Percentiles rank a stretch among this genome's conserved stretches.
These are phyloP conservation scores for Xanthoparmelia taractica DNA, from an alignment of 495 filamentous ascomycete genomes.

Conservation along the genomic window DNA sequence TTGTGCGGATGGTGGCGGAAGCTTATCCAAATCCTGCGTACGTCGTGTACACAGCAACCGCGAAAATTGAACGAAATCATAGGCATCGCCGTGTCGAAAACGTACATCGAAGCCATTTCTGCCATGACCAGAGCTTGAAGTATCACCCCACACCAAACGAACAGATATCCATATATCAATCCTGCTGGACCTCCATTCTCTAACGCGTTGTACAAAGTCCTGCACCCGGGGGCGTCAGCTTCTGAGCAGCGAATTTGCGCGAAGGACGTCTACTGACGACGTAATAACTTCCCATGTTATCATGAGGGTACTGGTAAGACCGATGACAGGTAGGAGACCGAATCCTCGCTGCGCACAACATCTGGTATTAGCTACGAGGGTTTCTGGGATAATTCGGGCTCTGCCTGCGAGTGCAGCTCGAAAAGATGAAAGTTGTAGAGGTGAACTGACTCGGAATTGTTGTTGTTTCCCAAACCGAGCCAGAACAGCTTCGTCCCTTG, in stretches of 20 bases:
- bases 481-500: slow-evolving; percentile 4
- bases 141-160: slow-evolving; percentile 38
- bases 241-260: not conserved
- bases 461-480: slow-evolving; percentile 20
- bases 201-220: slow-evolving; percentile 13
- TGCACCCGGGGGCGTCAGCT: not conserved
- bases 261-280: slow-evolving; percentile 3
- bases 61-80: not conserved
- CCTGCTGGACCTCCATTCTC: slow-evolving; percentile 44
- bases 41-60: not conserved
- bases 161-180: slow-evolving; percentile 45
- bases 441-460: slow-evolving; percentile 13
- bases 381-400: not conserved
- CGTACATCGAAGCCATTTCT: slow-evolving; percentile 40
- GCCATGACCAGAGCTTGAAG: slow-evolving; percentile 32
- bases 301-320: slow-evolving; percentile 44
- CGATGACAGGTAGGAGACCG: slow-evolving; percentile 41
- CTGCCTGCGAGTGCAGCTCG: not conserved
- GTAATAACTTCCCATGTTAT: slow-evolving; percentile 41
- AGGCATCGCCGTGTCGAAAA: not conserved
- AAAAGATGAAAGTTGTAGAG: not conserved
- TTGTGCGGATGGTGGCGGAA: not conserved
- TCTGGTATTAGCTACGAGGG: not conserved
- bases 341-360: slow-evolving; percentile 36
- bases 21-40: not conserved